Evolutionary conservation across 345 rosid species (phyloP).

Genomic region (Eucalyptus cloeziana): DNA sequence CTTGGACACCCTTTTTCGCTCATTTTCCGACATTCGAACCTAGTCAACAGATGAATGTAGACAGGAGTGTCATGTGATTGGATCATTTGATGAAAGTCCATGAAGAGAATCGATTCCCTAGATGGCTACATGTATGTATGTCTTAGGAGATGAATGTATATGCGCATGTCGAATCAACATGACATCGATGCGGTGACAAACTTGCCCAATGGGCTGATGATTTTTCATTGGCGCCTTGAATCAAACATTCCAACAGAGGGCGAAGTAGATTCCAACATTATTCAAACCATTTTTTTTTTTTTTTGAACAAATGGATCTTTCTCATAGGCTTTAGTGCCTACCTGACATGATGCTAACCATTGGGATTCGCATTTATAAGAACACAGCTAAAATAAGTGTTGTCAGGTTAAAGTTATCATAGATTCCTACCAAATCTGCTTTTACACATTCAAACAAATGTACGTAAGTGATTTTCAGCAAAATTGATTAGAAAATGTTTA

Average conservation of each 20-base stretch:
- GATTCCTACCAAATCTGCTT: not conserved
- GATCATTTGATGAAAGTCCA: not conserved
- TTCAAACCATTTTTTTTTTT: not conserved
- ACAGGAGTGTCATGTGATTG: not conserved
- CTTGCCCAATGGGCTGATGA: not conserved
- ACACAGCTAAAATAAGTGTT: not conserved
- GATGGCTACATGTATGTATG: not conserved
- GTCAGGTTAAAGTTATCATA: not conserved
- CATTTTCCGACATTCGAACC: not conserved
- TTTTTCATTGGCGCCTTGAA: not conserved
- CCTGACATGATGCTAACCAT: not conserved
- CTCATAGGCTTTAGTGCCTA: not conserved
- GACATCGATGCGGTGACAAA: not conserved
- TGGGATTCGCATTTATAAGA: not conserved
- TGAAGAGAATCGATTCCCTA: not conserved
- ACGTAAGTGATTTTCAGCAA: accelerated
- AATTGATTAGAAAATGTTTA: not conserved
- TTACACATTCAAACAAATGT: not conserved
- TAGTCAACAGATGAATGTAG: not conserved
- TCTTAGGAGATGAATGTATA: not conserved
- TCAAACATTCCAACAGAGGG: not conserved
- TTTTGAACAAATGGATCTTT: not conserved
- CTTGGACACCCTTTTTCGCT: not conserved
- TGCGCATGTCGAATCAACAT: not conserved
- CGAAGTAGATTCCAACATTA: not conserved